phyloP scores from a whole-genome alignment of 257 asterid genomes.

The Oldenlandia corymbosa region DNA sequence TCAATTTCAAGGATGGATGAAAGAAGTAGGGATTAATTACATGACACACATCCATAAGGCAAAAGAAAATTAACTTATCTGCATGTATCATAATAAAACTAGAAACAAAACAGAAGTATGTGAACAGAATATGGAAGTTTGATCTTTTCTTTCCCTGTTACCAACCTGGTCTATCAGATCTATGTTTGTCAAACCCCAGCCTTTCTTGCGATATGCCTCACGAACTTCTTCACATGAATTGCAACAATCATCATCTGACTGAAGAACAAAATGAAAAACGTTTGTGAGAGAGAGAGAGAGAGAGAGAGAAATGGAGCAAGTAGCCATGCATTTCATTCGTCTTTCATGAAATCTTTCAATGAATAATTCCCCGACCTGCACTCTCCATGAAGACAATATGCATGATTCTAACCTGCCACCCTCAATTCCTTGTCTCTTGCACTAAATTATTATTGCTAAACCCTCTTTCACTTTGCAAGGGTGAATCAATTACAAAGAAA shows the following conservation, averaged over 20 bases:
- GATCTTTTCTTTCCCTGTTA: background rate
- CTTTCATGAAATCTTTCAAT: background rate
- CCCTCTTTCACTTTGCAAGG: too few relatives aligned
- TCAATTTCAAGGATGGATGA: too few relatives aligned
- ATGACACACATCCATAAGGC: too few relatives aligned
- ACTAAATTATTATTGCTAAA: background rate
- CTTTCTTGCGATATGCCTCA: slow-evolving; percentile 87
- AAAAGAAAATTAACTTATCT: background rate
- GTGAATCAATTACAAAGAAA: background rate
- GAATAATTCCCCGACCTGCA: background rate
- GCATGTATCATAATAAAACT: background rate
- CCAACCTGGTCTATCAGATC: slow-evolving; percentile 92
- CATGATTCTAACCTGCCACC: background rate
- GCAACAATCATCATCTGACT: slow-evolving; percentile 90
- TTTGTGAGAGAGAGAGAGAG: slow-evolving; percentile 28
- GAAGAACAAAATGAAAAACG: slow-evolving; percentile 25
- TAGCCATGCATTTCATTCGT: background rate
- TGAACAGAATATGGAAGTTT: background rate
- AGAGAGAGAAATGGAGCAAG: background rate
- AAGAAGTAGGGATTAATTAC: too few relatives aligned
- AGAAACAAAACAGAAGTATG: background rate
- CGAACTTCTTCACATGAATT: slow-evolving; percentile 99
- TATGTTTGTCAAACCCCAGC: slow-evolving; percentile 83
- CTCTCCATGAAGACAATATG: background rate
- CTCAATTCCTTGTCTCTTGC: background rate